Conservation (phyloP, 345 rosid species). For the Eucalyptus erythrocorys region DNA sequence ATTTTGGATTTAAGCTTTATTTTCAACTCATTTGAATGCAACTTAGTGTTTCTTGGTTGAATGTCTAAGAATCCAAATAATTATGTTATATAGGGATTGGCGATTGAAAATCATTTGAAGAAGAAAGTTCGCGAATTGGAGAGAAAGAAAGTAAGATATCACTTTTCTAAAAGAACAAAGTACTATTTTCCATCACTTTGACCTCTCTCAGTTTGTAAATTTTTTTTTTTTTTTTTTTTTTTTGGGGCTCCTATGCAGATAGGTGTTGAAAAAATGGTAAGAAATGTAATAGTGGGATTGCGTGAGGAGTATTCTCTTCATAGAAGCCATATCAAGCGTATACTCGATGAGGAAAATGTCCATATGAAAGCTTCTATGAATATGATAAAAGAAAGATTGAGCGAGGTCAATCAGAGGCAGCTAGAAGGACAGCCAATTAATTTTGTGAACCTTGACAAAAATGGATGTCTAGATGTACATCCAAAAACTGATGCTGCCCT, state of each 20-base stretch:
- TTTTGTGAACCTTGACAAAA: conserved; percentile 29
- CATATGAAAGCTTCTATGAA: conserved; percentile 24
- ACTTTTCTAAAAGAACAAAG: background rate
- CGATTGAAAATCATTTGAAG: conserved; percentile 92
- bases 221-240: conserved; percentile 5
- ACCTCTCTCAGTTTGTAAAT: background rate
- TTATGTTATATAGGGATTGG: conserved; percentile 61
- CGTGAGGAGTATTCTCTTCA: conserved; percentile 50
- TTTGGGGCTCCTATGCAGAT: conserved; percentile 28
- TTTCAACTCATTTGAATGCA: background rate
- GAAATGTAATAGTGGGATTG: conserved; percentile 32
- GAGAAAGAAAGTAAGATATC: conserved; percentile 61
- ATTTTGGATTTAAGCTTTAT: background rate
- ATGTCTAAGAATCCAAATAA: background rate
- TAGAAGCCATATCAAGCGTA: conserved; percentile 32
- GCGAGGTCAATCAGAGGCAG: conserved; percentile 11
- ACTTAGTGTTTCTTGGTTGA: background rate
- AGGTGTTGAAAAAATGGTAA: conserved; percentile 34
- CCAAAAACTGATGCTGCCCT: conserved; percentile 22
- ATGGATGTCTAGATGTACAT: conserved; percentile 51
- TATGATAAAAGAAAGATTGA: conserved; percentile 38
- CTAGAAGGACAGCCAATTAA: conserved; percentile 11
- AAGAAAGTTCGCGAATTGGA: conserved; percentile 62
- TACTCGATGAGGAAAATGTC: conserved; percentile 55
- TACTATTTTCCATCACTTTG: background rate